Evolutionary conservation across 2,329 filamentous ascomycete genomes (phyloP).

Genomic region (Bretziella fagacearum): DNA sequence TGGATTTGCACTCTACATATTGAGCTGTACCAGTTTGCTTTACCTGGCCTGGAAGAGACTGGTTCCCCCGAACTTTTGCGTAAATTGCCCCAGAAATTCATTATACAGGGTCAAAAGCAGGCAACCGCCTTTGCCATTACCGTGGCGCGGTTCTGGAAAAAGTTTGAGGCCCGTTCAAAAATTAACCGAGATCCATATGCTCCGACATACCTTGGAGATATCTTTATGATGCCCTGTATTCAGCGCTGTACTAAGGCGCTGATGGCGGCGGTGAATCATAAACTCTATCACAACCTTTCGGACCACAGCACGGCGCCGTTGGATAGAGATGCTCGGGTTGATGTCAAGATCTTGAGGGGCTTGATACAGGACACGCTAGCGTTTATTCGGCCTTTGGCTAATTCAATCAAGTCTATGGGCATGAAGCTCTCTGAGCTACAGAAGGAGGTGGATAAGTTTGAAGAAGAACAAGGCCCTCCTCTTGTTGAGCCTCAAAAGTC

Average conservation of each 20-base stretch:
- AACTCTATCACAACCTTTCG: slow-evolving; percentile 22
- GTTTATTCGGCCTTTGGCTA: slow-evolving; percentile 18
- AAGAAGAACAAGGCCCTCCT: background rate
- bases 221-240: slow-evolving; percentile 15
- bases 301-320: slow-evolving; percentile 24
- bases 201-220: slow-evolving; percentile 15
- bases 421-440: background rate
- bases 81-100: slow-evolving; percentile 23
- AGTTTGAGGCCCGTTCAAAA: slow-evolving; percentile 20
- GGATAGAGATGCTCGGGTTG: background rate
- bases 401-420: background rate
- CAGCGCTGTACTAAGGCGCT: slow-evolving; percentile 19
- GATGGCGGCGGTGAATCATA: slow-evolving; percentile 23
- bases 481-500: too few species aligned
- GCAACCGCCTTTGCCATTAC: slow-evolving; percentile 25
- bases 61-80: slow-evolving; percentile 21
- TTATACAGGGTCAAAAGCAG: slow-evolving; percentile 24
- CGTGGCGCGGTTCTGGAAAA: slow-evolving; percentile 23
- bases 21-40: slow-evolving; percentile 25
- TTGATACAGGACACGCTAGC: background rate
- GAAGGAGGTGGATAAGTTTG: background rate
- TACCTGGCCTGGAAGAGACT: slow-evolving; percentile 23
- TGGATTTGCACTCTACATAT: slow-evolving; percentile 24
- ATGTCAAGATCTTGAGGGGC: background rate
- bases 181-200: slow-evolving; percentile 18